These are phyloP conservation scores for Colletotrichum navitas DNA, from an alignment of 2,329 filamentous ascomycete genomes.

Conservation along the genomic window DNA sequence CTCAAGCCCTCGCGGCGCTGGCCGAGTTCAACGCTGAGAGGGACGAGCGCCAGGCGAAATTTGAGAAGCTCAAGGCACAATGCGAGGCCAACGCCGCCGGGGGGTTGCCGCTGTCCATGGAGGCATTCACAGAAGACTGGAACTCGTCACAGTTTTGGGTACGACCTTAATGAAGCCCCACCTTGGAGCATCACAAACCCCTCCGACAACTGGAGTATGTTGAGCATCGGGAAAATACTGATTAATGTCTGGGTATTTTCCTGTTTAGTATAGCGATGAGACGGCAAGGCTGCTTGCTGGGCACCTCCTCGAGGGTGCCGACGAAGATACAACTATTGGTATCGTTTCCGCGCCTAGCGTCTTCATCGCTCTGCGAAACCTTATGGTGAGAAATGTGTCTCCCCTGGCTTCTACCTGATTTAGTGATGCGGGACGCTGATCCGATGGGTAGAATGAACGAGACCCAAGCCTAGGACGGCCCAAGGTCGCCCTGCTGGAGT, in stretches of 20 bases:
- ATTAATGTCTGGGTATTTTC: not conserved
- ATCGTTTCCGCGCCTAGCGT: conserved; percentile 82
- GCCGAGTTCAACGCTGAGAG: conserved; percentile 81
- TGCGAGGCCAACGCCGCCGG: conserved; percentile 62
- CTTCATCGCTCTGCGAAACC: conserved; percentile 81
- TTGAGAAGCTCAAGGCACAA: conserved; percentile 74
- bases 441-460: conserved; percentile 19
- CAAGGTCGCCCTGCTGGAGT: conserved; percentile 76
- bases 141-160: conserved; percentile 89
- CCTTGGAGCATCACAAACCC: not conserved
- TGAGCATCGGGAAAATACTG: not conserved
- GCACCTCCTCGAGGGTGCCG: conserved; percentile 73
- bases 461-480: conserved; percentile 59
- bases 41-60: conserved; percentile 73
- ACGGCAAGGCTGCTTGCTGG: conserved; percentile 74
- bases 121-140: conserved; percentile 84
- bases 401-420: not conserved
- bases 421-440: not conserved
- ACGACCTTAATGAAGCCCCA: conserved; percentile 44
- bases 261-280: conserved; percentile 75
- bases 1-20: conserved; percentile 75
- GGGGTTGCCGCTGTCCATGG: conserved; percentile 62
- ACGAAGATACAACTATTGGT: conserved; percentile 69
- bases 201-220: not conserved
- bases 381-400: conserved; percentile 62